Evolutionary conservation across 805 yeast genomes (phyloP).

Genomic region (Groenewaldozyma tartarivorans): DNA sequence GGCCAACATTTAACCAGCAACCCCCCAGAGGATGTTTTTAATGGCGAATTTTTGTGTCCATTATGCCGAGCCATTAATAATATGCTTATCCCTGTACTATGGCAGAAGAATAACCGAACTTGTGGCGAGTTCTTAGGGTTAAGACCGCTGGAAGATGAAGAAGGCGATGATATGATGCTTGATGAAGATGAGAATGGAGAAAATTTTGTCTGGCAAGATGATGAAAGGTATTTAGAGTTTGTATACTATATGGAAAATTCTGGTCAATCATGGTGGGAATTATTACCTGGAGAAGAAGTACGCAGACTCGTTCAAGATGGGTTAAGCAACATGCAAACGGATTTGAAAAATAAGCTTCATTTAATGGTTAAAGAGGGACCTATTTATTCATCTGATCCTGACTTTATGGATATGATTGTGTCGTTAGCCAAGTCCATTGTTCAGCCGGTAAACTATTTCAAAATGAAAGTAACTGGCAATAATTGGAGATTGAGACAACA

Average conservation of each 20-base stretch:
- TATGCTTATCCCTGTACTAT: slow-evolving; percentile 67
- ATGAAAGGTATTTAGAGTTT: not conserved
- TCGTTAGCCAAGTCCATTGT: not conserved
- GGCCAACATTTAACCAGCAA: slow-evolving; percentile 73
- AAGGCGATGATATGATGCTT: not conserved
- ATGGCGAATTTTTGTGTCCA: slow-evolving; percentile 78
- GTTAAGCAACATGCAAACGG: not conserved
- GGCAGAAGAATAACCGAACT: slow-evolving; percentile 37
- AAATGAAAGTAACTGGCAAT: no score
- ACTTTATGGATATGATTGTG: not conserved
- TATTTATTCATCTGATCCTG: not conserved
- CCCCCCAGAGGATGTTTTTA: slow-evolving; percentile 61
- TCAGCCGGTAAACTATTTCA: not conserved
- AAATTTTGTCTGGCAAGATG: no score
- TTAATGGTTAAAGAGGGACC: not conserved
- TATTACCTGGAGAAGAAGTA: not conserved
- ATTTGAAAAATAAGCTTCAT: not conserved
- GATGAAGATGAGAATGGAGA: not conserved
- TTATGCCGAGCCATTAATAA: slow-evolving; percentile 82
- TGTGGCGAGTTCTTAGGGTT: not conserved
- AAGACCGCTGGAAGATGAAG: not conserved
- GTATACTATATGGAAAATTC: not conserved
- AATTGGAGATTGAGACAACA: not conserved
- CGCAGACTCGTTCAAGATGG: slow-evolving; percentile 1
- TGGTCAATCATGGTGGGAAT: not conserved